Evolutionary conservation across 192 early-diverging fungal species (phyloP).

Genomic region (Podila minutissima): DNA sequence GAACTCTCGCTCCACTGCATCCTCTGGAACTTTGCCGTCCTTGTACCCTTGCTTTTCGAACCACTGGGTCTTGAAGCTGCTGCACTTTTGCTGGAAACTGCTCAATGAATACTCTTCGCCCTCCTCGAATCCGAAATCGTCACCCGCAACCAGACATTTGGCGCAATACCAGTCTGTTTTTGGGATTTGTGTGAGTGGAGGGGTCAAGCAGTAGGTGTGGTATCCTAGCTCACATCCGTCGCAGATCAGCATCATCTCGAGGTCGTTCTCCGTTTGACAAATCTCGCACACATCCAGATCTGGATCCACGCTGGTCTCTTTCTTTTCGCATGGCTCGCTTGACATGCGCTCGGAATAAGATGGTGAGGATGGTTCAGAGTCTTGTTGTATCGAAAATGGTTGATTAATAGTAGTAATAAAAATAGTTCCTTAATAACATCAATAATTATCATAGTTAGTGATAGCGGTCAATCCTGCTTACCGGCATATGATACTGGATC

Average conservation of each 20-base stretch:
- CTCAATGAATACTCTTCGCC: slow-evolving; percentile 80
- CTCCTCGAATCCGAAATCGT: slow-evolving; percentile 95
- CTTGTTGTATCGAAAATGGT: slow-evolving; percentile 1
- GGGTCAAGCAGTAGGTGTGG: slow-evolving; percentile 84
- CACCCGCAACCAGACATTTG: slow-evolving; percentile 80
- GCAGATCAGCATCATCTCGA: slow-evolving; percentile 82
- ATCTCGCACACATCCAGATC: slow-evolving; percentile 55
- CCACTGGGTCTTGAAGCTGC: slow-evolving; percentile 78
- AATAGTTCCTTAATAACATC: not conserved
- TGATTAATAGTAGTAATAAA: not conserved
- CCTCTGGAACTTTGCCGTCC: slow-evolving; percentile 69
- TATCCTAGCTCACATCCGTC: slow-evolving; percentile 88
- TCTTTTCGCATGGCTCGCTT: slow-evolving; percentile 25
- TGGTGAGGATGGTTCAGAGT: slow-evolving; percentile 40
- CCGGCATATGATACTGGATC: slow-evolving; percentile 46
- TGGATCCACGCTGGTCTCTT: slow-evolving; percentile 68
- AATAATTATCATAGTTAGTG: not conserved
- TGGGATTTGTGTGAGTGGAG: slow-evolving; percentile 61
- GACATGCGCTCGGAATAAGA: slow-evolving; percentile 40
- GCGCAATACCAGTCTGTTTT: slow-evolving; percentile 89
- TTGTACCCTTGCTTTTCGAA: slow-evolving; percentile 51
- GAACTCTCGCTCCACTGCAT: slow-evolving; percentile 89
- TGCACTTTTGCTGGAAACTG: slow-evolving; percentile 81
- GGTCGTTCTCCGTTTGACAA: slow-evolving; percentile 51
- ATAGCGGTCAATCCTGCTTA: not conserved